Conservation (phyloP, 2,329 filamentous ascomycete species). For the Claviceps arundinis region DNA sequence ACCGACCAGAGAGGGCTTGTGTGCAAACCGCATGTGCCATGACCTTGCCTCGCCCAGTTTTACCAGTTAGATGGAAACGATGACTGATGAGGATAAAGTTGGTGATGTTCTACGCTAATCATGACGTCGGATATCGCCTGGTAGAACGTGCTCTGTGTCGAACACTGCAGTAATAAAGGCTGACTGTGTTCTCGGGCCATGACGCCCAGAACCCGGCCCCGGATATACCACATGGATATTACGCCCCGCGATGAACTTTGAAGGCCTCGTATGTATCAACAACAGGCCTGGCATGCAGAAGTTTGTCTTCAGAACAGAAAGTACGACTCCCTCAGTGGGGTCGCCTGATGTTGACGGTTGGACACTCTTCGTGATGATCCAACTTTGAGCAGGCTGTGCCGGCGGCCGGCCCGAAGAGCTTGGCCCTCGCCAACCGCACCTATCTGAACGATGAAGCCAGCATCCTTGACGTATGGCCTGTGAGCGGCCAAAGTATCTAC, state of each 20-base stretch:
- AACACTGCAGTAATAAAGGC: not conserved
- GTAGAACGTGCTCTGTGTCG: not conserved
- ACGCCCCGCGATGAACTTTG: not conserved
- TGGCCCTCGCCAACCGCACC: not conserved
- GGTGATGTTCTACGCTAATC: not conserved
- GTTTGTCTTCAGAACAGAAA: too few species aligned
- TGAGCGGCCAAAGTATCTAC: slow-evolving; percentile 32
- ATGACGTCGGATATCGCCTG: not conserved
- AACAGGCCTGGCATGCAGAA: too few species aligned
- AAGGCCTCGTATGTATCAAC: not conserved
- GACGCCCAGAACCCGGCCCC: too few species aligned
- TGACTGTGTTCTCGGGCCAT: not conserved
- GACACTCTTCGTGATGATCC: not conserved
- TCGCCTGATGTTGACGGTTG: not conserved
- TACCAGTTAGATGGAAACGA: not conserved
- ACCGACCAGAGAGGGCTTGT: not conserved
- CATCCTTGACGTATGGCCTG: slow-evolving; percentile 41
- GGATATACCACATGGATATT: not conserved
- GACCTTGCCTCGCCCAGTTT: not conserved
- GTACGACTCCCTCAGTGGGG: too few species aligned
- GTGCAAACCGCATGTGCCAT: not conserved
- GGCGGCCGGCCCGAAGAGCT: not conserved
- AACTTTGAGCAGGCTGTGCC: not conserved
- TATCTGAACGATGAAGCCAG: slow-evolving; percentile 8
- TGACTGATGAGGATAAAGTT: not conserved